phyloP scores from a whole-genome alignment of 371 early-diverging fungal genomes.

The Dichotomocladium elegans region DNA sequence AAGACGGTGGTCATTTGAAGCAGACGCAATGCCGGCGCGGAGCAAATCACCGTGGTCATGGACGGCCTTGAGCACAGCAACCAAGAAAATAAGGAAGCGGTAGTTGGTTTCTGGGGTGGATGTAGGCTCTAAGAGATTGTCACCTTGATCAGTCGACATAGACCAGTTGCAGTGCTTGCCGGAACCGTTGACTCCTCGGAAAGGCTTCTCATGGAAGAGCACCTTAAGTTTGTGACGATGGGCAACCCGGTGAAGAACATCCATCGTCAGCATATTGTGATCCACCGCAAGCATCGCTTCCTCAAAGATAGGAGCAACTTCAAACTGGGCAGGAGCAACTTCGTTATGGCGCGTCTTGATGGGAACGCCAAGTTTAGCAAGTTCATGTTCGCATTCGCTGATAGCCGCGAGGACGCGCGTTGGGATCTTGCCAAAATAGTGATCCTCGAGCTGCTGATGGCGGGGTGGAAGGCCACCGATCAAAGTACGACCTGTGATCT shows the following conservation, averaged over 20 bases:
- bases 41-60: conserved; percentile 70
- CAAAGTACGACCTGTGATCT: conserved; percentile 93
- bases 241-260: conserved; percentile 93
- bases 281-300: conserved; percentile 95
- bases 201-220: conserved; percentile 98
- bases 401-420: conserved; percentile 88
- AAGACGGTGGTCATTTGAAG: conserved; percentile 96
- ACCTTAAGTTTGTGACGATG: conserved; percentile 95
- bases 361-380: conserved; percentile 92
- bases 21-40: conserved; percentile 87
- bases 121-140: conserved; percentile 94
- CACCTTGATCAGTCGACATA: conserved; percentile 90
- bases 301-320: conserved; percentile 97
- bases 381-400: conserved; percentile 91
- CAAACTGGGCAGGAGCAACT: conserved; percentile 98
- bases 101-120: conserved; percentile 92
- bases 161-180: conserved; percentile 99
- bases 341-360: conserved; percentile 99
- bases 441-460: conserved; percentile 98
- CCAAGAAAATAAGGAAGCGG: conserved; percentile 92
- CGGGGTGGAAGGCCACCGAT: conserved; percentile 93
- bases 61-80: conserved; percentile 88
- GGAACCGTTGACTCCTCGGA: conserved; percentile 96
- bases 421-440: conserved; percentile 98
- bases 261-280: conserved; percentile 98